Conservation (phyloP, 768 basidiomycete genomes). For the Boletus speciosus region DNA sequence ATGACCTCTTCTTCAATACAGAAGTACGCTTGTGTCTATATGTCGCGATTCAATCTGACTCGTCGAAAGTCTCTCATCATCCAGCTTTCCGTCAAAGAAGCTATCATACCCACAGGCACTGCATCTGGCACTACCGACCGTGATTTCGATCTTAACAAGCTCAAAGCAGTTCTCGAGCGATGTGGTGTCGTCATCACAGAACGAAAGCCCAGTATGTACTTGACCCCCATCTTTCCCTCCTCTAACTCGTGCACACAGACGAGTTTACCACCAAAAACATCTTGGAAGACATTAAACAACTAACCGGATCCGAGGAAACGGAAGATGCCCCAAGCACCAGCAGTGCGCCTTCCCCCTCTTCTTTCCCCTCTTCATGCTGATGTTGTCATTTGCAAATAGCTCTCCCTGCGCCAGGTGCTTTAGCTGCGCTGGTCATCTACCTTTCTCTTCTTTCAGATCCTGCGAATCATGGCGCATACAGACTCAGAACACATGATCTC, state of each 20-base stretch:
- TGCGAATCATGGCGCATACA: slow-evolving; percentile 76
- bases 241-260: slow-evolving; percentile 41
- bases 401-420: slow-evolving; percentile 70
- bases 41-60: background rate
- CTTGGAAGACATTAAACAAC: slow-evolving; percentile 65
- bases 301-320: slow-evolving; percentile 30
- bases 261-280: slow-evolving; percentile 83
- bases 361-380: background rate
- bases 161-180: slow-evolving; percentile 82
- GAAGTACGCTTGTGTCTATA: slow-evolving; percentile 54
- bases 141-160: slow-evolving; percentile 84
- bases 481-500: slow-evolving; percentile 82
- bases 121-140: slow-evolving; percentile 68
- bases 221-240: background rate
- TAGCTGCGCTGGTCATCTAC: slow-evolving; percentile 80
- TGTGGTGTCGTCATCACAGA: slow-evolving; percentile 91
- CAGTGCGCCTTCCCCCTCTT: slow-evolving; percentile 4
- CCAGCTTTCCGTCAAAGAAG: slow-evolving; percentile 97
- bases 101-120: slow-evolving; percentile 77
- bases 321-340: slow-evolving; percentile 15
- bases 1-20: slow-evolving; percentile 92
- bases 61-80: slow-evolving; percentile 78
- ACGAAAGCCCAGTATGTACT: slow-evolving; percentile 70
- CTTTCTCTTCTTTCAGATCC: slow-evolving; percentile 75
- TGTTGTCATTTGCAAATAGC: slow-evolving; percentile 40